Evolutionary conservation across 768 basidiomycete genomes (phyloP), one percentile per base, ranked within the genome.

Genomic region (Leccinum subtestaceum): DNA sequence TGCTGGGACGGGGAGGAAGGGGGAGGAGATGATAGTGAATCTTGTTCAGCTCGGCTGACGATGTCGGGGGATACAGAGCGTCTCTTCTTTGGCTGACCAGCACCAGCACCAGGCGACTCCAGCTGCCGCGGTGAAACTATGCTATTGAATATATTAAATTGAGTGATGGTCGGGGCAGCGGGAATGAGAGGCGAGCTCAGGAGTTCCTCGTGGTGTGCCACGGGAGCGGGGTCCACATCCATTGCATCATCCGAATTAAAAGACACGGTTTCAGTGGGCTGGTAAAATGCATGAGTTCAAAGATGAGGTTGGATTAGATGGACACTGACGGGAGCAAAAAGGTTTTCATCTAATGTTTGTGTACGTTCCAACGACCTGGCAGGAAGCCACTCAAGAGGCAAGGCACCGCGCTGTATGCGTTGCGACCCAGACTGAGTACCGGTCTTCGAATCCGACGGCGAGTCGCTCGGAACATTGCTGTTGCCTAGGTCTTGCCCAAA

Each of bases 401-500:
- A 70, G 3, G 82, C 84, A 19, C 81, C 72, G n/a, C 87, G 83
- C 62, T 88, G 86, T 23, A 74, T 82, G 52, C 77, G 78, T 71
- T 87, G 89, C 19, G 72, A 70, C 57, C 71, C 73, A 40, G 80
- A 77, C 51, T 74, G 78, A 10, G 76, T 76, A 27, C 58, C 68
- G 2, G 63, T 57, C 11, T 52, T 61, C 38, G 67, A 56, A 53
- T 54, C 23, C 40, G 78, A 74, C 25, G 70, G 74, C 15, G 64
- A 62, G 11, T 65, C 61, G 60, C 77, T 77, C 32, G 71, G 64
- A 11, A 72, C 62, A 31, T 72, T 62, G 59, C 70, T 72, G 68
- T 91, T 93, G 74, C 87, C 88, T 65, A 89, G 72, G 64, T 92
- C 88, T 57, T 79, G 81, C 5, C 91, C 91, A 65, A 93, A 92